These are phyloP conservation scores for Eimeria praecox DNA, from an alignment of 169 alveolate species.

Conservation along the genomic window DNA sequence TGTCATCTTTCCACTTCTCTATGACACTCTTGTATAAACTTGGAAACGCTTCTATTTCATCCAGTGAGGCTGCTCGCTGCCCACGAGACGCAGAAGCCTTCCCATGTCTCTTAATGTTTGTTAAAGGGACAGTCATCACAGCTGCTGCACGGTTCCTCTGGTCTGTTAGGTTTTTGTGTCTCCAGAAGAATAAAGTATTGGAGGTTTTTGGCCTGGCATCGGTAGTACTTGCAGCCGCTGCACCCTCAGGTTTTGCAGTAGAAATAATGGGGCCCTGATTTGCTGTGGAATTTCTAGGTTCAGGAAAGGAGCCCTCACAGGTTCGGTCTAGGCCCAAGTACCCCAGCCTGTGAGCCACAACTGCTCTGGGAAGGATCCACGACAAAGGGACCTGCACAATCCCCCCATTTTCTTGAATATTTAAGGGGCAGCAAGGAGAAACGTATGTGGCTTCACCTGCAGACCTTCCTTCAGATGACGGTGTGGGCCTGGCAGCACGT, in stretches of 20 bases:
- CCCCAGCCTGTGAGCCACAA: conserved; percentile 45
- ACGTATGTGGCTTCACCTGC: neutral
- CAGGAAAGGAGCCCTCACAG: neutral
- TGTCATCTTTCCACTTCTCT: conserved; percentile 59
- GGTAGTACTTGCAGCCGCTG: neutral
- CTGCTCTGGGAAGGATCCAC: conserved; percentile 75
- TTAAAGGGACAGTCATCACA: conserved; percentile 24
- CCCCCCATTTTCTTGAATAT: conserved; percentile 52
- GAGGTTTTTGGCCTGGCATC: neutral
- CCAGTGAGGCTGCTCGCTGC: neutral
- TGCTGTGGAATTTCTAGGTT: neutral
- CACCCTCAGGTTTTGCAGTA: neutral
- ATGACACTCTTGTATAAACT: neutral
- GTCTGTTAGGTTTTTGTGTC: neutral
- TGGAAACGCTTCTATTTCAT: neutral
- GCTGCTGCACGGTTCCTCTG: neutral
- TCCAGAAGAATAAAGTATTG: conserved; percentile 13
- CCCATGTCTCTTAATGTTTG: conserved; percentile 20
- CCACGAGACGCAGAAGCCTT: conserved; percentile 14
- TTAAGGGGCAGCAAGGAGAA: conserved; percentile 1
- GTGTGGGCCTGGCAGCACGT: neutral
- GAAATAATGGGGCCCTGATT: neutral
- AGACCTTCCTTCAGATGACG: conserved; percentile 2
- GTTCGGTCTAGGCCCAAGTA: conserved; percentile 13
- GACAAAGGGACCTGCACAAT: conserved; percentile 68